phyloP scores from a whole-genome alignment of 2,329 filamentous ascomycete species.

The Trichophyton mentagrophytes region DNA sequence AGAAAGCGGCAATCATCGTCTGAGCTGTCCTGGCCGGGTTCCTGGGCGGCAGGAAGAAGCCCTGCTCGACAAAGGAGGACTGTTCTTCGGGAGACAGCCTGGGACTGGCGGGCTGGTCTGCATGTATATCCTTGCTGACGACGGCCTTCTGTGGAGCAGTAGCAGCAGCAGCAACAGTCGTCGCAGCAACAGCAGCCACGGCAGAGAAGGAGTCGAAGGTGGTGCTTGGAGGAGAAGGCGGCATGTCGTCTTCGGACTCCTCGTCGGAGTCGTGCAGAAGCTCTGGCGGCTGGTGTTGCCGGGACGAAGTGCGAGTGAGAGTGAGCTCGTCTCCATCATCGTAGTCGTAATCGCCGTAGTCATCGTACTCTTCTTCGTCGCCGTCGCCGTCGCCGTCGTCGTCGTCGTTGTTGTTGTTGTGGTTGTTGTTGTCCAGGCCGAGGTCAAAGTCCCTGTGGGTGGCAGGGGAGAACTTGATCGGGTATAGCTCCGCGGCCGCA shows the following conservation, averaged over 20 bases:
- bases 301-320: conserved; percentile 55
- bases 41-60: background rate
- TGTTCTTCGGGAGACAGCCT: conserved; percentile 1
- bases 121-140: background rate
- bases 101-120: background rate
- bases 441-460: background rate
- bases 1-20: background rate
- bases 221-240: conserved; percentile 51
- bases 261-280: conserved; percentile 44
- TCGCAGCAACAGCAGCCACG: background rate
- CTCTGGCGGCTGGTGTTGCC: conserved; percentile 42
- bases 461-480: background rate
- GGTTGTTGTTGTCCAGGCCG: conserved; percentile 19
- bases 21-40: background rate
- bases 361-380: conserved; percentile 22
- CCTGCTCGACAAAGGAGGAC: conserved; percentile 4
- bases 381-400: conserved; percentile 37
- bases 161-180: background rate
- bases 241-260: conserved; percentile 56
- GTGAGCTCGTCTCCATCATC: conserved; percentile 49
- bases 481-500: background rate
- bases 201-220: conserved; percentile 46
- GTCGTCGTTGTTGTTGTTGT: conserved; percentile 18
- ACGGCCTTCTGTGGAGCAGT: background rate
- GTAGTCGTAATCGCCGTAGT: conserved; percentile 12